A percentile compares a stretch with the other conserved stretches of the same genome.
phyloP scores from a whole-genome alignment of 2,329 filamentous ascomycete species.

The Colletotrichum godetiae region DNA sequence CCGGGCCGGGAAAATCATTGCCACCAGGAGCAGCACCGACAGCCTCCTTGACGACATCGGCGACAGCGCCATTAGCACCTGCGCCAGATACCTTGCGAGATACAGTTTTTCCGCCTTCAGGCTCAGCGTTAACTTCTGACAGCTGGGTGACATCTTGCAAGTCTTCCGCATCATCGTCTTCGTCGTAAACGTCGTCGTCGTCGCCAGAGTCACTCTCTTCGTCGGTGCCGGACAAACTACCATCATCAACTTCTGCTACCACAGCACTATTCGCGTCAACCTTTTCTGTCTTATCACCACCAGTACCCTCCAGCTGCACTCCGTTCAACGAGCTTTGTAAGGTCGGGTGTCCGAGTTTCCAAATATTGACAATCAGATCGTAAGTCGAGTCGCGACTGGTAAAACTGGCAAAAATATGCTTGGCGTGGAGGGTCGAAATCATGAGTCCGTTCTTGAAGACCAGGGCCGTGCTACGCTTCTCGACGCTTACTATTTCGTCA shows the following conservation, averaged over 20 bases:
- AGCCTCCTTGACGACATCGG: constrained; percentile 63
- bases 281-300: constrained; percentile 93
- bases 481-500: constrained; percentile 95
- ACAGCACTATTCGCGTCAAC: constrained; percentile 59
- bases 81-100: constrained; percentile 79
- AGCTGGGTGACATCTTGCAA: constrained; percentile 47
- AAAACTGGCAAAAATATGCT: constrained; percentile 95
- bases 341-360: constrained; percentile 95
- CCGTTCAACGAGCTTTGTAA: constrained; percentile 93
- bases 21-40: constrained; percentile 53
- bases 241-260: constrained; percentile 50
- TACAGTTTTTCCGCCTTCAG: constrained; percentile 70
- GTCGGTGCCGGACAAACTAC: constrained; percentile 66
- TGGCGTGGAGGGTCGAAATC: constrained; percentile 94
- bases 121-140: constrained; percentile 57
- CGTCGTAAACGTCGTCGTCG: constrained; percentile 81
- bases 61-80: constrained; percentile 54
- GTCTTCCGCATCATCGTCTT: constrained; percentile 82
- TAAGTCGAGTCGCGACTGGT: constrained; percentile 96
- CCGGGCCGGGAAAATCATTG: constrained; percentile 85
- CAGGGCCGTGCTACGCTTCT: constrained; percentile 95
- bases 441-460: constrained; percentile 98
- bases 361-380: constrained; percentile 96
- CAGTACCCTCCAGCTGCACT: constrained; percentile 81
- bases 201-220: constrained; percentile 70